Evolutionary conservation across 495 filamentous ascomycete species (phyloP), one percentile per base, ranked within the genome.

Genomic region (Annulohypoxylon moriforme): DNA sequence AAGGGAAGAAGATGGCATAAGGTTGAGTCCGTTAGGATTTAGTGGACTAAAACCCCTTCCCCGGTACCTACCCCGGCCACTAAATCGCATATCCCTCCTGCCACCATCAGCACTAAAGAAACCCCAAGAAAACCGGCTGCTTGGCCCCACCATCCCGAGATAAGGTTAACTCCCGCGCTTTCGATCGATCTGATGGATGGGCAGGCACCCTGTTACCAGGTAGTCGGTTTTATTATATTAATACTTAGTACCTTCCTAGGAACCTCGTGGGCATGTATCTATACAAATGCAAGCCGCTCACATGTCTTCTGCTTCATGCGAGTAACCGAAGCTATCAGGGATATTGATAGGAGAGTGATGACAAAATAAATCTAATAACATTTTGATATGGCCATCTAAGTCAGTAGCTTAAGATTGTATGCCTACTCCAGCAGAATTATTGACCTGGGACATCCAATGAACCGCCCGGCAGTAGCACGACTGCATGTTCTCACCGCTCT

Each of bases 401-500:
- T n/a, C 11, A n/a, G 38, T 44, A 16, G n/a, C 46, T 10, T 24
- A 16, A 4, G n/a, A 18, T 34, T 9, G 4, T 8, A 31, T 7
- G n/a, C 7, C 33, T 4, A 9, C 29, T 34, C 34, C 5, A 55
- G n/a, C 31, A 31, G 9, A n/a, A 14, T 16, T 16, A 18, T 3
- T 9, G 20, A 18, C 8, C 34, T 25, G 13, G n/a, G 34, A 3
- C 20, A 16, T n/a, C n/a, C n/a, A 20, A 14, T 18, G 3, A 13
- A 20, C 29, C 7, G 20, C 38, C 34, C 22, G 14, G 24, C 40
- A 27, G 8, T 29, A 59, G 16, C 56, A 29, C 13, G 25, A 22
- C n/a, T 33, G 42, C 22, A 27, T 14, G 3, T 18, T 49, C 52
- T 70, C 56, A 66, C 62, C 68, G 68, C 68, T 34, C 55, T 9